Base-by-base conservation (phyloP, 2,329 filamentous ascomycete genomes). In the Tolypocladium guangdongense region DNA sequence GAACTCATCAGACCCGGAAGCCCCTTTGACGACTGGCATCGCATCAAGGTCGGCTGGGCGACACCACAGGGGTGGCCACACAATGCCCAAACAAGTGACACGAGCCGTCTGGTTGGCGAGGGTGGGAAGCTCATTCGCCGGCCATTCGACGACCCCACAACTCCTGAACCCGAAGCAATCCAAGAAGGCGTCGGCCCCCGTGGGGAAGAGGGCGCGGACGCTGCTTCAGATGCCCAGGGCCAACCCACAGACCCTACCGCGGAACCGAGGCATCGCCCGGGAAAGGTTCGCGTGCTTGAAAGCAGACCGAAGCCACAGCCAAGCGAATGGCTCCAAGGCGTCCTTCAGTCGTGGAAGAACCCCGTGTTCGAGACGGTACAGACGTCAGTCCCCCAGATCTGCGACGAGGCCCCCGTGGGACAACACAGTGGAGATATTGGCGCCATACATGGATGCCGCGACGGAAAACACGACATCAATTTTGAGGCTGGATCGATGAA, bases 301-400 rank as follows among this genome's bases (percentile, higher is more conserved):
- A 50, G 46, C 24, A 39, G 52, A 43, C 33, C 33, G 2, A 57
- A 57, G 36, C 54, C 36, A 8, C 54, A 61, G 30, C 58, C 60
- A 8, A 70, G 64, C 47, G 59, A 66, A 11, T 90, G 86, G 86
- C 69, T 90, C 3, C 72, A 76, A 10, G 70, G 75, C 7, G 61
- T 92, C 7, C 67, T 90, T 1, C 66, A 75, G 37, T 74, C 73
- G 10, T 95, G 89, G 88, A 69, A 86, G 10, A 95, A 91, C 55
- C 88, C 89, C 0, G 73, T 88, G 0, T 96, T 95, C 64, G 69
- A 76, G n/a, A 62, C 65, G 4, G 65, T 67, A 0, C 72, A 82
- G 52, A 59, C 67, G 2, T 58, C 65, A 0, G 76, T 84, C 24
- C 78, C 77, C 6, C 67, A 64, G 4, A 53, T 75, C 0, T 60